Evolutionary conservation across 805 yeast genomes (phyloP), one percentile per base, ranked within the genome.

Genomic region (Starmerella apicola): DNA sequence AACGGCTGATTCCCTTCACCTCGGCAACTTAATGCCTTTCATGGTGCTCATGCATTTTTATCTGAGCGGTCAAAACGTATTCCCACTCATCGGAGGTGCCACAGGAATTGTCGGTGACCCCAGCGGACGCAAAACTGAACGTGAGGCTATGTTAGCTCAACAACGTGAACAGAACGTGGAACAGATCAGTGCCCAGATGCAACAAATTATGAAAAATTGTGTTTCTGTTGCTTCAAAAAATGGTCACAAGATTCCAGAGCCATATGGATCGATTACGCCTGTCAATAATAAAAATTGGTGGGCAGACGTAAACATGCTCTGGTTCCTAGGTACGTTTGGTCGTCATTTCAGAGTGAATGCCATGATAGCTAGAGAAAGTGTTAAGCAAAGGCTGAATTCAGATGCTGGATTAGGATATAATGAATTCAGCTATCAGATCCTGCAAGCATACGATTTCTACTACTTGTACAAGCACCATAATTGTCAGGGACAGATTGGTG

Each of bases 91-190:
- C 6, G 66, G 64, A 4, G 66, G 65, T 1, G 98, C 97, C 5
- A 91, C 98, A 0, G 97, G 95, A 7, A 71, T 72, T 10, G 94
- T 91, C 2, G 98, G 98, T 6, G 98, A 91, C 58, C 98, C 98
- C 6, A 82, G 95, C 38, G 98, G 97, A 0, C 68, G 95, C 50
- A 63, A 70, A 0, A 73, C 86, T 0, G 96, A 85, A 54, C 67
- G 98, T 41, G 58, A 62, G 9, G 64, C 60, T 13, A 68, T 86
- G 66, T 74, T 65, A n/a, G 65, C 63, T 3, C 55, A 62, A 2
- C 67, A 64, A 5, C 63, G 88, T 38, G 49, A 62, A 26, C 58
- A 58, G 8, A 91, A 91, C 55, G 74, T 81, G 5, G 48, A 50
- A 0, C 60, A 63, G 16, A 83, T 88, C 34, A 66, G 73, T 32